A percentile compares a stretch with the other conserved stretches of the same genome.
phyloP scores from a whole-genome alignment of 148 eudicot species.

The Arctostaphylos glauca region DNA sequence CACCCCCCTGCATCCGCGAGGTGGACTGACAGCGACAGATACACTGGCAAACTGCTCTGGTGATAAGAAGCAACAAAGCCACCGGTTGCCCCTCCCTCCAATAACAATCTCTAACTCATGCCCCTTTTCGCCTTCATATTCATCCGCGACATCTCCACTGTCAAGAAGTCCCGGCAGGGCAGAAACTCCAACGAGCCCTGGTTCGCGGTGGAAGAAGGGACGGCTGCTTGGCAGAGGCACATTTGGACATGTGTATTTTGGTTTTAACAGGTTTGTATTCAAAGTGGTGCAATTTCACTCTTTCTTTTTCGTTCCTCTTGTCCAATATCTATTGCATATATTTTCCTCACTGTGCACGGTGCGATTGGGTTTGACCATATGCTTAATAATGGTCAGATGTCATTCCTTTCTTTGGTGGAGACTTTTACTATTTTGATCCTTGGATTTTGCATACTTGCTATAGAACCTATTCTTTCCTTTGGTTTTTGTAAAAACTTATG shows the following conservation, averaged over 20 bases:
- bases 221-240: conserved; percentile 53
- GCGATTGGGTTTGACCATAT: neutral
- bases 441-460: neutral
- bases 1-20: conserved; percentile 36
- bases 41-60: conserved; percentile 25
- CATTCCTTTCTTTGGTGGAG: conserved; percentile 1
- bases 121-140: conserved; percentile 28
- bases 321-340: neutral
- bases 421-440: neutral
- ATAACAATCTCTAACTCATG: conserved; percentile 17
- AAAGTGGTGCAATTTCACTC: conserved; percentile 4
- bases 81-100: conserved; percentile 37
- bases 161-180: conserved; percentile 28
- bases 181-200: conserved; percentile 29
- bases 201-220: conserved; percentile 58
- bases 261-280: conserved; percentile 50
- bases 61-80: conserved; percentile 38
- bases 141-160: conserved; percentile 16
- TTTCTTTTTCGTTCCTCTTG: neutral
- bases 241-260: conserved; percentile 56
- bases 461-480: neutral
- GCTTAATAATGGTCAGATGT: neutral
- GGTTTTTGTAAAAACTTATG: neutral
- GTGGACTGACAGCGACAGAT: conserved; percentile 22
- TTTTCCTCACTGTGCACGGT: neutral